Percentiles rank a stretch among this genome's conserved stretches.
Conservation (phyloP, 2,329 filamentous ascomycete genomes). For the Aspergillus ustus region DNA sequence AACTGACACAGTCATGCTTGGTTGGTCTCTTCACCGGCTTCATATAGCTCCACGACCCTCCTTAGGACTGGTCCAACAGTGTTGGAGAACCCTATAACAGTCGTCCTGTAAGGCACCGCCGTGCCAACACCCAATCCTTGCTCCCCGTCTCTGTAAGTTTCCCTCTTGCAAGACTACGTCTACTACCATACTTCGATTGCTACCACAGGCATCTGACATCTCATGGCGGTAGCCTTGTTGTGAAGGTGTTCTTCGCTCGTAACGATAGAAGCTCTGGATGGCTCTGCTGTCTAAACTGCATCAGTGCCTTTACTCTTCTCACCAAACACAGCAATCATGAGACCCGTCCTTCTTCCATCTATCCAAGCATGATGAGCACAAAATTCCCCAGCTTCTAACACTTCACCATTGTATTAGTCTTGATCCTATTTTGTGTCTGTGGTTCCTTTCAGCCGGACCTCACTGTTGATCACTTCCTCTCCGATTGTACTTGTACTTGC, state of each 20-base stretch:
- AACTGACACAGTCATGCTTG: constrained; percentile 9
- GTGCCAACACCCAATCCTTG: not conserved
- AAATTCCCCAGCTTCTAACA: not conserved
- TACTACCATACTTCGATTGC: not conserved
- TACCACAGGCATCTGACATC: not conserved
- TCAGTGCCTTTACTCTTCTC: not conserved
- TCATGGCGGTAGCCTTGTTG: not conserved
- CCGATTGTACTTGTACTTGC: constrained; percentile 12
- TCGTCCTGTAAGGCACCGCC: not conserved
- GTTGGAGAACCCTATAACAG: not conserved
- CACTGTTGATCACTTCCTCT: not conserved
- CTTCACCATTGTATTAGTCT: not conserved
- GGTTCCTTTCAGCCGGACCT: not conserved
- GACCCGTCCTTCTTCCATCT: not conserved
- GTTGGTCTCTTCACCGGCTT: constrained; percentile 7
- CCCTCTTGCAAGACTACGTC: not conserved
- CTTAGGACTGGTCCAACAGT: not conserved
- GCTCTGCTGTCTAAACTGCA: not conserved
- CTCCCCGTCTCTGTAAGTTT: constrained; percentile 1
- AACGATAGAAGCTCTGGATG: not conserved
- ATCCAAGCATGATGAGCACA: constrained; percentile 6
- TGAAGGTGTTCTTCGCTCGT: not conserved
- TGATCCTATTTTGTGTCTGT: not conserved
- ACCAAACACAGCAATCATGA: constrained; percentile 5
- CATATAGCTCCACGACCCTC: constrained; percentile 1